A percentile compares a stretch with the other conserved stretches of the same genome.
Evolutionary conservation across 345 rosid species (phyloP).

Genomic region (Populus pruinosa): DNA sequence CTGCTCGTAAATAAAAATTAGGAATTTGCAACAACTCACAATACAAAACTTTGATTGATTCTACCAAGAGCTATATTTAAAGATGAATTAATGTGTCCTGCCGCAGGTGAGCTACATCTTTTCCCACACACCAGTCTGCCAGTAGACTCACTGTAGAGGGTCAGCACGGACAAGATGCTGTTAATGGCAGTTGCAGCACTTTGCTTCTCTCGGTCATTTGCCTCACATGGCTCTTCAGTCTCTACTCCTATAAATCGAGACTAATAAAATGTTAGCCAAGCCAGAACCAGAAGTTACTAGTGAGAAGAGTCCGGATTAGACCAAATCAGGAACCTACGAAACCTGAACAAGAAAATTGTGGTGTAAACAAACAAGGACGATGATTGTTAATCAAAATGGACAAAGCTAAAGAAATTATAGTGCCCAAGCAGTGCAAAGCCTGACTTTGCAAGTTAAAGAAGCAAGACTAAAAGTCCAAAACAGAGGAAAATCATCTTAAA

Average conservation of each 20-base stretch:
- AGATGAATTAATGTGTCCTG: constrained; percentile 56
- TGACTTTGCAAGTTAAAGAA: not conserved
- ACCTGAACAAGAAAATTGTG: not conserved
- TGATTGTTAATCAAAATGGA: not conserved
- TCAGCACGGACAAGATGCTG: constrained; percentile 58
- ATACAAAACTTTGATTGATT: constrained; percentile 99
- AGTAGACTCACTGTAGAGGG: constrained; percentile 51
- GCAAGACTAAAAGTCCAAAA: not conserved
- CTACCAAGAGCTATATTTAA: constrained; percentile 92
- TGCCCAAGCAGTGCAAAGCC: not conserved
- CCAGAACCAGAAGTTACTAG: not conserved
- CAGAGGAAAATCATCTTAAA: not conserved
- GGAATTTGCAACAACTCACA: constrained; percentile 80
- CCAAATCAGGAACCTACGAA: not conserved
- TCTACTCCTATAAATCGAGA: constrained; percentile 40
- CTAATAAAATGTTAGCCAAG: constrained; percentile 4
- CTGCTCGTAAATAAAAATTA: constrained; percentile 15
- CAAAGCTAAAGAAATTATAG: not conserved
- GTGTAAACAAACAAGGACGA: not conserved
- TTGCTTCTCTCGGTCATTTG: constrained; percentile 64
- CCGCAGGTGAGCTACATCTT: constrained; percentile 42
- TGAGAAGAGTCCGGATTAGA: not conserved
- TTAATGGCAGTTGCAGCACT: constrained; percentile 51
- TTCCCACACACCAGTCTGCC: constrained; percentile 66
- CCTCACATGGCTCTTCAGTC: constrained; percentile 65